Percentiles rank a stretch among this genome's conserved stretches.
Conservation (phyloP, 108 stramenopile species). For the Conticribra weissflogii region DNA sequence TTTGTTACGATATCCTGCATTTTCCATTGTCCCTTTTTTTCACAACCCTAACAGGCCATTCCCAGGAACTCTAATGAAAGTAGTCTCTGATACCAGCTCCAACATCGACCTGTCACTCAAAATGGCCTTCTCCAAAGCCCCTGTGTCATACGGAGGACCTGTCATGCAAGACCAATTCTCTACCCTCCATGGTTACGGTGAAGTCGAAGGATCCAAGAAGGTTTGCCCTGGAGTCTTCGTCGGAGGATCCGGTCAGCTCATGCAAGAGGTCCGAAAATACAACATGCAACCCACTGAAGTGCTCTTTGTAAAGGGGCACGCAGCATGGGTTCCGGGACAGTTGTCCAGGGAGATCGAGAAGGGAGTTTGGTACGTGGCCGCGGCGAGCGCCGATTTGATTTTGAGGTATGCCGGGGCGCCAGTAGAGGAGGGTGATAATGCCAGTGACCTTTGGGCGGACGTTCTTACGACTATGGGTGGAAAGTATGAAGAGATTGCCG, state of each 20-base stretch:
- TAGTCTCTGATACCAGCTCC: conserved; percentile 61
- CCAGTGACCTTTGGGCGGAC: conserved; percentile 81
- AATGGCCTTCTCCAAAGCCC: conserved; percentile 70
- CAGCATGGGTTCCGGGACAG: conserved; percentile 88
- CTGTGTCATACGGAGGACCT: conserved; percentile 87
- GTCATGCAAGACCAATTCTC: conserved; percentile 83
- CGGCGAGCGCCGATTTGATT: conserved; percentile 74
- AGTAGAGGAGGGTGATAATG: conserved; percentile 68
- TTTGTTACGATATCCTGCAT: neutral
- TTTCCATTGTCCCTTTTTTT: conserved; percentile 3
- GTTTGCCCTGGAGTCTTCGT: conserved; percentile 85
- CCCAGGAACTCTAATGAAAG: conserved; percentile 68
- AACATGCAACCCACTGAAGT: conserved; percentile 67
- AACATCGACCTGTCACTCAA: conserved; percentile 80
- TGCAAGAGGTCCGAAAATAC: conserved; percentile 74
- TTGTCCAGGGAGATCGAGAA: conserved; percentile 81
- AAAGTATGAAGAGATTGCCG: conserved; percentile 72
- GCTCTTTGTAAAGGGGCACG: conserved; percentile 88
- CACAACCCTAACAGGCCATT: conserved; percentile 58
- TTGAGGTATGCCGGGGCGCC: conserved; percentile 86
- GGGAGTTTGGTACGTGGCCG: conserved; percentile 86
- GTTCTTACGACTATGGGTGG: conserved; percentile 84
- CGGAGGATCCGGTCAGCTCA: conserved; percentile 83
- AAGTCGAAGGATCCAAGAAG: conserved; percentile 82
- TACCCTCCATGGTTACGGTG: conserved; percentile 81